Percentiles rank a stretch among this genome's conserved stretches.
phyloP scores from a whole-genome alignment of 768 basidiomycete species.

The Tephrocybe rancida region DNA sequence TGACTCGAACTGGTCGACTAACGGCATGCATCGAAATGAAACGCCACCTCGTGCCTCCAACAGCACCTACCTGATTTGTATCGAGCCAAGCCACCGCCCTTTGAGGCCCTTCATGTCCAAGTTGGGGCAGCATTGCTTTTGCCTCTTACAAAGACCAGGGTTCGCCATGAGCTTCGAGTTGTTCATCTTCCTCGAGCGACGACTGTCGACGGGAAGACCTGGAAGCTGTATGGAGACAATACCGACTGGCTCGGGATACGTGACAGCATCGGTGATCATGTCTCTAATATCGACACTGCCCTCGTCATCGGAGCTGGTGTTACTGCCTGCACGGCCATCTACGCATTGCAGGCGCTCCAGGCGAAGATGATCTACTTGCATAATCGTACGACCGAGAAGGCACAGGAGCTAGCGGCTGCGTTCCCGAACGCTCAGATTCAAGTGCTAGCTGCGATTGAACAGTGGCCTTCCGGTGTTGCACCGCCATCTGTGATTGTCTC shows the following conservation, averaged over 20 bases:
- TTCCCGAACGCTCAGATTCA: constrained; percentile 70
- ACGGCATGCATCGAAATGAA: too few relatives aligned
- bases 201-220: constrained; percentile 38
- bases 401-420: constrained; percentile 61
- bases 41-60: too few relatives aligned
- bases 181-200: constrained; percentile 44
- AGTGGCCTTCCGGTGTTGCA: constrained; percentile 44
- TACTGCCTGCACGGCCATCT: constrained; percentile 92
- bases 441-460: constrained; percentile 58
- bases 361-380: constrained; percentile 77
- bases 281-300: constrained; percentile 49
- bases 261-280: constrained; percentile 47
- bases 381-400: constrained; percentile 83
- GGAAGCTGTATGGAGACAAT: constrained; percentile 85
- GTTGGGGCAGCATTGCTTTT: too few relatives aligned
- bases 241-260: constrained; percentile 94
- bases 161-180: too few relatives aligned
- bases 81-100: too few relatives aligned
- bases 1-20: too few relatives aligned
- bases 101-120: too few relatives aligned
- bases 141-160: too few relatives aligned
- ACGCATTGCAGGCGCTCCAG: constrained; percentile 75
- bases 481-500: constrained; percentile 81
- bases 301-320: constrained; percentile 96
- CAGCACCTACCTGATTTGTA: too few relatives aligned